Conservation (phyloP, 768 basidiomycete genomes). For the Lepiota venenata region DNA sequence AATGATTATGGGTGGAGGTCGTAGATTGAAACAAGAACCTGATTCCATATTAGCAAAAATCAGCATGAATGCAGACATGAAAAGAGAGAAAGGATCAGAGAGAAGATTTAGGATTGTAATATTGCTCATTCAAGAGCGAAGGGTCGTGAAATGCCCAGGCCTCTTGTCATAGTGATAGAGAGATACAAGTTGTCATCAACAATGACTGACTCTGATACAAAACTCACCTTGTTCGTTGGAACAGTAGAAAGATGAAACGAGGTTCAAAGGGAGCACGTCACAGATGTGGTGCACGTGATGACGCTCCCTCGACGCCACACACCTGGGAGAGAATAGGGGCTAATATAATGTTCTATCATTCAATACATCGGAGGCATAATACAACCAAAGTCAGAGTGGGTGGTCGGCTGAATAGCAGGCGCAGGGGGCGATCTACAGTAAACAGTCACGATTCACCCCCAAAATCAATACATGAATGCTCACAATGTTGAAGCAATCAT, state of each 20-base stretch:
- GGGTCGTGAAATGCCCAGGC: conserved; percentile 3
- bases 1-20: not conserved
- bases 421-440: not conserved
- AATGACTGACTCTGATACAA: not conserved
- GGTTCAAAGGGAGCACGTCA: no score
- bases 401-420: not conserved
- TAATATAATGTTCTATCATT: not conserved
- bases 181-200: conserved; percentile 14
- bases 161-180: conserved; percentile 1
- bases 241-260: not conserved
- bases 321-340: not conserved
- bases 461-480: conserved; percentile 8
- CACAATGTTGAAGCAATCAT: conserved; percentile 43
- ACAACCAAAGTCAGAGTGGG: not conserved
- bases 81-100: conserved; percentile 20
- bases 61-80: not conserved
- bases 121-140: conserved; percentile 22
- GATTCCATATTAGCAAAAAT: not conserved
- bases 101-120: conserved; percentile 22
- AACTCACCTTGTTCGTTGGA: not conserved
- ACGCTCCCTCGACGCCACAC: not conserved
- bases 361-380: conserved; percentile 11
- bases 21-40: not conserved
- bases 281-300: not conserved
- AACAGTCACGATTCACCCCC: not conserved